A percentile compares a stretch with the other conserved stretches of the same genome.
Conservation (phyloP, 2,329 filamentous ascomycete genomes). For the Zasmidium angulare region DNA sequence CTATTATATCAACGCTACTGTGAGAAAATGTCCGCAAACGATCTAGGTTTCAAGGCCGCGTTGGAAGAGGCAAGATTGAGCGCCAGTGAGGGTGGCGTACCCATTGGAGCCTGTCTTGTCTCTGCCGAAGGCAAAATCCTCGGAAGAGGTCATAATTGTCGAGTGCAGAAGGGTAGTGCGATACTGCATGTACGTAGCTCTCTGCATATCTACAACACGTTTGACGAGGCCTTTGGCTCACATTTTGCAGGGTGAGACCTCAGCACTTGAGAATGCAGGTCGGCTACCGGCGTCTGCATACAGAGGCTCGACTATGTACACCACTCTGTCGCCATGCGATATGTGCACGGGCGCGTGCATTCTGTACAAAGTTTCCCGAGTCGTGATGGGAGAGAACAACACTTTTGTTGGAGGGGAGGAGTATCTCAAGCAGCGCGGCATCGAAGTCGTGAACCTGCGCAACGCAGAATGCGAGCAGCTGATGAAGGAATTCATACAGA, state of each 20-base stretch:
- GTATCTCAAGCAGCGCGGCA: constrained; percentile 64
- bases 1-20: background rate
- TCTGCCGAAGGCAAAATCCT: constrained; percentile 68
- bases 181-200: constrained; percentile 63
- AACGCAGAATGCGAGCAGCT: constrained; percentile 64
- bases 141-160: constrained; percentile 71
- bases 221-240: background rate
- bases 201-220: too few relatives aligned
- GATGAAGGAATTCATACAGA: constrained; percentile 70
- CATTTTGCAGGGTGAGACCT: constrained; percentile 66
- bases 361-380: constrained; percentile 70
- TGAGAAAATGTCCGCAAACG: constrained; percentile 35
- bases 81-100: constrained; percentile 58
- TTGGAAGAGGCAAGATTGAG: constrained; percentile 58
- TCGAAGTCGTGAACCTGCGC: constrained; percentile 72
- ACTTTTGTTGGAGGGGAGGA: constrained; percentile 73
- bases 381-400: constrained; percentile 76
- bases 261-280: constrained; percentile 72
- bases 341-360: constrained; percentile 81
- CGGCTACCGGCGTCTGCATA: constrained; percentile 69
- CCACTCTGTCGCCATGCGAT: constrained; percentile 74
- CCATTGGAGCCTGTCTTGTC: constrained; percentile 62
- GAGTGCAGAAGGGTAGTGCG: constrained; percentile 69
- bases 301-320: constrained; percentile 77
- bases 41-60: constrained; percentile 57